Evolutionary conservation across 78 protist genomes (phyloP), one percentile per base, ranked within the genome.

Genomic region (Planoprotostelium fungivorum): DNA sequence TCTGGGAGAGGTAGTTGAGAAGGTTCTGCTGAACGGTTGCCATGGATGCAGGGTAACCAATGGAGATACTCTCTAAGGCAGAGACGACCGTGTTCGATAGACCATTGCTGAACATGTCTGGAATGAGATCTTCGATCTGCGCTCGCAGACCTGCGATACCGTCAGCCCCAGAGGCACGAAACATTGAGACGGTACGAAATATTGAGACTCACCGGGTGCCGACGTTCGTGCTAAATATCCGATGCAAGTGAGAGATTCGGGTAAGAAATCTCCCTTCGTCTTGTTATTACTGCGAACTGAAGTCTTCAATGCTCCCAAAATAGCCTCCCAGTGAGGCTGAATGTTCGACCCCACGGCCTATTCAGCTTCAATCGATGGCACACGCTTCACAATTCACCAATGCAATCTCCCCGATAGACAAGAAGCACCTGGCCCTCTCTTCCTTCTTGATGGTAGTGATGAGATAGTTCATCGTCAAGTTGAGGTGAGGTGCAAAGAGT

Each of bases 341-440:
- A 63, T 38, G 34, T 16, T 0, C n/a, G 5, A 1, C 28, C 85
- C 85, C 37, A 88, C 37, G 73, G 85, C 90, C 73, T 51, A 16
- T 51, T 25, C 16, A 51, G 5, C 73, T n/a, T 51, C 73, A 51
- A 51, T 16, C 5, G 5, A 25, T 51, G 73, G 5, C 16, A 16
- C 16, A 5, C 5, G 5, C 16, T 25, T 25, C 5, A 51, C 16
- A 51, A 5, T 51, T 25, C 16, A 51, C 73, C 39, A 39, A 10
- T 28, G 90, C 90, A 28, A 89, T 73, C 36, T 89, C 87, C 34
- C 91, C 91, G 31, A 89, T 84, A 31, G 86, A 28, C 37, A 31
- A 31, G 86, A 84, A 84, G 34, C 37, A 28, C 25, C 37, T 28
- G 28, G 34, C 86, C 86, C 34, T 28, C 86, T 84, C 37, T 10